Evolutionary conservation across 176 grass and related monocot genomes (phyloP).

Genomic region (Musa troglodytarum): DNA sequence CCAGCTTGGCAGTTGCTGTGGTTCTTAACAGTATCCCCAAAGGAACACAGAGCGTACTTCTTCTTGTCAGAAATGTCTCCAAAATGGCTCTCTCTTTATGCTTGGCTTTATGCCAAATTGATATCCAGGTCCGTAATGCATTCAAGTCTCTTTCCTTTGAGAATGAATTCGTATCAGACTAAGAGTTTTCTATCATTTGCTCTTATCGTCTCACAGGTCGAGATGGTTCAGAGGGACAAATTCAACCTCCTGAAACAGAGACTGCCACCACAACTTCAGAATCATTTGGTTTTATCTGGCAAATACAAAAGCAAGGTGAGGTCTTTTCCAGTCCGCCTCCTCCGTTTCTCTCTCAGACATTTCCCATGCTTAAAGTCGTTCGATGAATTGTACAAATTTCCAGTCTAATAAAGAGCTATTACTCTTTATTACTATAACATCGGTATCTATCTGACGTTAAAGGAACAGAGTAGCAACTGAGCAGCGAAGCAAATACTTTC

Average conservation of each 20-base stretch:
- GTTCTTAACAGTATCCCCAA: slow-evolving; percentile 36
- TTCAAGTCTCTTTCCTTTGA: not conserved
- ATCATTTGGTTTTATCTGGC: slow-evolving; percentile 19
- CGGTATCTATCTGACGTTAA: too few relatives aligned
- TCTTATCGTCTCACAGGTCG: slow-evolving; percentile 22
- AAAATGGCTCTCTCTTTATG: slow-evolving; percentile 31
- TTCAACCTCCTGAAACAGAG: slow-evolving; percentile 26
- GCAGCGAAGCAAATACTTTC: too few relatives aligned
- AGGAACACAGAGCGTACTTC: slow-evolving; percentile 33
- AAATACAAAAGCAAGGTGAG: slow-evolving; percentile 32
- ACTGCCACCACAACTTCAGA: slow-evolving; percentile 23
- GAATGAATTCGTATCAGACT: not conserved
- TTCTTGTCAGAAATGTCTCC: slow-evolving; percentile 33
- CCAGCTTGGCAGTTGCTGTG: slow-evolving; percentile 38
- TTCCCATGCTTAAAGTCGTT: too few relatives aligned
- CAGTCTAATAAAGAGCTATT: too few relatives aligned
- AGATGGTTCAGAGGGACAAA: slow-evolving; percentile 23
- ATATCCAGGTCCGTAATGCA: slow-evolving; percentile 22
- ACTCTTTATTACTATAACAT: too few relatives aligned
- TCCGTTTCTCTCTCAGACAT: not conserved
- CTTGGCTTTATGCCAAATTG: slow-evolving; percentile 23
- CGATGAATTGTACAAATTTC: too few relatives aligned
- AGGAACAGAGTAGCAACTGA: too few relatives aligned
- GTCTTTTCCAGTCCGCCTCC: not conserved
- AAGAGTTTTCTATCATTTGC: too few relatives aligned